phyloP scores from a whole-genome alignment of 2,329 filamentous ascomycete species.

The Dothideomycetes sp. region DNA sequence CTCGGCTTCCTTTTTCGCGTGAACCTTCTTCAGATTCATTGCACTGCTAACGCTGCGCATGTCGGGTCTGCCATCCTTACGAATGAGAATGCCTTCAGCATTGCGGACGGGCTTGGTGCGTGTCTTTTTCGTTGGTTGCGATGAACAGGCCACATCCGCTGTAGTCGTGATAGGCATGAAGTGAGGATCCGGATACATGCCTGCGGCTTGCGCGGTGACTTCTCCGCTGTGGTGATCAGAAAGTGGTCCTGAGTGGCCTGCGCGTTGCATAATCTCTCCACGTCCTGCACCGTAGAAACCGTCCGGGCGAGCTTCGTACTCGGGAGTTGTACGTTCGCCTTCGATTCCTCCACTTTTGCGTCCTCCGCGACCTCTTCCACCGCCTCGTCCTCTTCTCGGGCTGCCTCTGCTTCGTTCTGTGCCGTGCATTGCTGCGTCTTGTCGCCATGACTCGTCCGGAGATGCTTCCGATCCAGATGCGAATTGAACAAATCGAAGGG shows the following conservation, averaged over 20 bases:
- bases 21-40: conserved; percentile 43
- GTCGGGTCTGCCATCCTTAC: conserved; percentile 43
- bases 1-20: conserved; percentile 39
- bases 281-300: too few relatives aligned
- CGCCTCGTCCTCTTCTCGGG: conserved; percentile 26
- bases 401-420: conserved; percentile 18
- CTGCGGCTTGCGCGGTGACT: conserved; percentile 18
- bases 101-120: conserved; percentile 43
- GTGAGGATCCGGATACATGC: conserved; percentile 30
- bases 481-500: conserved; percentile 27
- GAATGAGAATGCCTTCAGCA: conserved; percentile 41
- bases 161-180: conserved; percentile 11
- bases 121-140: conserved; percentile 34
- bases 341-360: conserved; percentile 24
- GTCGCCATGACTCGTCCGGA: conserved; percentile 23
- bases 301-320: conserved; percentile 28
- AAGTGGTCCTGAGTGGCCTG: conserved; percentile 20
- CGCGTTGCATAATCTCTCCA: conserved; percentile 9
- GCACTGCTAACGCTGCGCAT: conserved; percentile 44
- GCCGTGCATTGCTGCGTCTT: conserved; percentile 16
- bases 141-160: conserved; percentile 4
- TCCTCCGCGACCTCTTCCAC: conserved; percentile 32
- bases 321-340: conserved; percentile 28
- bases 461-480: conserved; percentile 21
- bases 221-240: conserved; percentile 16